Evolutionary conservation across 176 grass and related monocot genomes (phyloP).

Genomic region (Calamus simplicifolius): DNA sequence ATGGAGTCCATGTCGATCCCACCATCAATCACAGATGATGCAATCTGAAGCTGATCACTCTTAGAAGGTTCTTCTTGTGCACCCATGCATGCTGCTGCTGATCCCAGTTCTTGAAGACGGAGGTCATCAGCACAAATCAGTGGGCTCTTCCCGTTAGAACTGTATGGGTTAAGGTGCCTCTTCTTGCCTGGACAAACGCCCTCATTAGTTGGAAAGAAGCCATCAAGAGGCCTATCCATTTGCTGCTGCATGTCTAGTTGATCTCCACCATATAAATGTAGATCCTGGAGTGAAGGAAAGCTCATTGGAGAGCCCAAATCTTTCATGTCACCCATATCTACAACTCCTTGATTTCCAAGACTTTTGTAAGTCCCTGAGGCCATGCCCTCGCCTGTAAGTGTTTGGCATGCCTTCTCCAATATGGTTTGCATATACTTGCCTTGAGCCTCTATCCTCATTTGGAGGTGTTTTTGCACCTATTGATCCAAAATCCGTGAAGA

Average conservation of each 20-base stretch:
- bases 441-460: slow-evolving; percentile 98
- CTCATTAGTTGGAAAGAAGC: slow-evolving; percentile 45
- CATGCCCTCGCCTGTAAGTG: slow-evolving; percentile 41
- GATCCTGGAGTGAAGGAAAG: slow-evolving; percentile 70
- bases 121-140: slow-evolving; percentile 70
- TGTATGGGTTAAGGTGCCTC: slow-evolving; percentile 38
- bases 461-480: slow-evolving; percentile 89
- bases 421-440: slow-evolving; percentile 98
- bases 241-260: slow-evolving; percentile 84
- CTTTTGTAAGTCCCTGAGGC: slow-evolving; percentile 46
- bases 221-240: slow-evolving; percentile 57
- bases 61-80: slow-evolving; percentile 31
- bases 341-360: slow-evolving; percentile 39
- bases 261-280: slow-evolving; percentile 58
- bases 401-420: slow-evolving; percentile 87
- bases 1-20: slow-evolving; percentile 57
- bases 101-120: slow-evolving; percentile 16
- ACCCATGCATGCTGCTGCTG: slow-evolving; percentile 3
- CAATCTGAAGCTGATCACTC: slow-evolving; percentile 54
- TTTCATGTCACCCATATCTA: slow-evolving; percentile 55
- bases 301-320: slow-evolving; percentile 49
- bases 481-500: too few species aligned
- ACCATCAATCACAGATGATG: slow-evolving; percentile 43
- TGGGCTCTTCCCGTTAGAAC: slow-evolving; percentile 48
- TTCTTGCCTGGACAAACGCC: slow-evolving; percentile 48